phyloP scores from a whole-genome alignment of 176 grass and related monocot species.

The Raddia distichophylla region DNA sequence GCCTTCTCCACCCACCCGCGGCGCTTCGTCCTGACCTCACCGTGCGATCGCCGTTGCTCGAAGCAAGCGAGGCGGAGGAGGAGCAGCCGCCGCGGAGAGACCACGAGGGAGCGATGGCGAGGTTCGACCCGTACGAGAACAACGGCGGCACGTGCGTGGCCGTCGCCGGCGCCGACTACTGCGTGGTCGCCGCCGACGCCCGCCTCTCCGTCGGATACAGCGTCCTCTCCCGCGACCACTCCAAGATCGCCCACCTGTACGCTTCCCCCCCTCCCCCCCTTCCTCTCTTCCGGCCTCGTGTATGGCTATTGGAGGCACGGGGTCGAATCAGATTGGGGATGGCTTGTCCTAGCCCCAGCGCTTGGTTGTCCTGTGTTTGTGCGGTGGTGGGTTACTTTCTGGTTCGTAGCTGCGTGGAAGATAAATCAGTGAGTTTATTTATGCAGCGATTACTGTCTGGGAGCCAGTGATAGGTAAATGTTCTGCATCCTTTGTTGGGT shows the following conservation, averaged over 20 bases:
- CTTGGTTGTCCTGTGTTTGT: not conserved
- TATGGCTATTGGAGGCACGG: not conserved
- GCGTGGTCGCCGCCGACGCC: conserved; percentile 84
- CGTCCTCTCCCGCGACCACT: conserved; percentile 69
- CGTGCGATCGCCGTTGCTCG: no score
- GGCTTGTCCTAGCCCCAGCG: not conserved
- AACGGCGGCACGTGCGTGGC: conserved; percentile 82
- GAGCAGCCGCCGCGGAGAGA: not conserved
- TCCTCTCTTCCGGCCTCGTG: not conserved
- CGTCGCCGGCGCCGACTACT: conserved; percentile 79
- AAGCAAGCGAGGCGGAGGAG: not conserved
- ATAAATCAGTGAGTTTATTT: not conserved
- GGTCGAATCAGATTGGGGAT: no score
- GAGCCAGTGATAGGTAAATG: not conserved
- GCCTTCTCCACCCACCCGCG: no score
- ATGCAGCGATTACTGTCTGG: not conserved
- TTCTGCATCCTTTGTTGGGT: not conserved
- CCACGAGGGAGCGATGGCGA: conserved; percentile 24
- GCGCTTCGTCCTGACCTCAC: no score
- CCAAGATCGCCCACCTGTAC: conserved; percentile 80
- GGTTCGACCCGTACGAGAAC: conserved; percentile 55
- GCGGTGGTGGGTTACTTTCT: not conserved
- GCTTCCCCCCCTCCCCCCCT: not conserved
- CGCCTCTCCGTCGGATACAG: conserved; percentile 85
- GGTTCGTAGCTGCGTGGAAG: not conserved